Percentiles rank a stretch among this genome's conserved stretches.
phyloP scores from a whole-genome alignment of 129 eudicot species.

The Flaveria linearis region DNA sequence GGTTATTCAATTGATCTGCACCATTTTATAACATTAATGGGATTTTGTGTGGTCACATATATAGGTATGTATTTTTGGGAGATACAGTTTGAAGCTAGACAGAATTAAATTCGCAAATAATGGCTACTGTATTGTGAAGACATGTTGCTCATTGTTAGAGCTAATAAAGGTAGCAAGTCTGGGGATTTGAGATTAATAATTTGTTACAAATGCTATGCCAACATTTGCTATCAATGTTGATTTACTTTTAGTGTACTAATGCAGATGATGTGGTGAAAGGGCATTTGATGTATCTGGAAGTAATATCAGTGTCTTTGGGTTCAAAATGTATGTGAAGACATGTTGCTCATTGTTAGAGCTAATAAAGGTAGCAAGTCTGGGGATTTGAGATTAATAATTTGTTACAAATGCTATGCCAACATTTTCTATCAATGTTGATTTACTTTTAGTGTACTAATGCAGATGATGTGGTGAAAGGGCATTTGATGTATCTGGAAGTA shows the following conservation, averaged over 20 bases:
- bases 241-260: too few species aligned
- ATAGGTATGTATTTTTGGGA: constrained; percentile 13
- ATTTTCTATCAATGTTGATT: not conserved
- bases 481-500: not conserved
- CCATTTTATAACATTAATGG: not conserved
- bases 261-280: too few species aligned
- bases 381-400: constrained; percentile 5
- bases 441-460: not conserved
- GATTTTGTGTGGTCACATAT: not conserved
- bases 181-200: not conserved
- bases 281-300: too few species aligned
- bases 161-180: constrained; percentile 8
- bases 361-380: constrained; percentile 8
- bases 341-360: constrained; percentile 2
- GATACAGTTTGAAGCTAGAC: not conserved
- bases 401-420: not conserved
- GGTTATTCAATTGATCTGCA: not conserved
- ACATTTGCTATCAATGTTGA: constrained; percentile 1
- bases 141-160: constrained; percentile 6
- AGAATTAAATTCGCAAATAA: not conserved
- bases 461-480: constrained; percentile 7
- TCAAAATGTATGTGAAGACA: too few species aligned
- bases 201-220: not conserved
- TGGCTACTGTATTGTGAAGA: not conserved
- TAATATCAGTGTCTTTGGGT: too few species aligned